Base-by-base conservation (phyloP, 495 filamentous ascomycete species). In the Trichocladium antarcticum region DNA sequence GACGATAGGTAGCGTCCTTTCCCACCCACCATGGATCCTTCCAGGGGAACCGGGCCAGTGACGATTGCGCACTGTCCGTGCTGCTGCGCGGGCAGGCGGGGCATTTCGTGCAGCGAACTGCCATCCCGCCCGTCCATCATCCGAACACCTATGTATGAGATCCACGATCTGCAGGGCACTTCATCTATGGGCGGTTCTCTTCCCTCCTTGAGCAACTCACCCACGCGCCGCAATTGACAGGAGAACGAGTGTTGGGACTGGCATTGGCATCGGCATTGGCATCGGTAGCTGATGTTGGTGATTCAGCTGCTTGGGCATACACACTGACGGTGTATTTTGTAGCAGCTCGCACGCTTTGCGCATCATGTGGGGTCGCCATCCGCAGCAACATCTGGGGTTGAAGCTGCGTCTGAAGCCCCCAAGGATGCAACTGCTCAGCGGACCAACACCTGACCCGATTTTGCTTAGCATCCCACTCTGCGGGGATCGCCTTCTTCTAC, bases 81-180 rank as follows among this genome's bases (percentile, higher is more conserved):
- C 9, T 3, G 28, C 32, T n/a, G 38, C 34, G 35, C 34, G 45
- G 45, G 44, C 44, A 20, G 24, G 31, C 8, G 31, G 31, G 31
- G 35, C n/a, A 15, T 37, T 41, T 32, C 38, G 8, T 42, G 37
- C 46, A 49, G 37, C 31, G 37, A 39, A 40, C 27, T 48, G 17
- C 45, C 45, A 38, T 8, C 15, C 10, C 24, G 15, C 6, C 24
- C 45, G 17, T n/a, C 45, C 39, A 36, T 42, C 46, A 39, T 49
- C 46, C 19, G 37, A 49, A 41, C 20, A 35, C 21, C 20, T 16
- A 6, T 34, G 37, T 41, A 11, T n/a, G 20, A 4, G 38, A 41
- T 41, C 21, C 19, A 21, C 38, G 38, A 27, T 41, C 38, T n/a
- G 21, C 38, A 28, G 1, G 10, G 21, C 38, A 19, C 17, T 37